Evolutionary conservation across 2,329 filamentous ascomycete species (phyloP).

Genomic region (Pseudogymnoascus sp.): DNA sequence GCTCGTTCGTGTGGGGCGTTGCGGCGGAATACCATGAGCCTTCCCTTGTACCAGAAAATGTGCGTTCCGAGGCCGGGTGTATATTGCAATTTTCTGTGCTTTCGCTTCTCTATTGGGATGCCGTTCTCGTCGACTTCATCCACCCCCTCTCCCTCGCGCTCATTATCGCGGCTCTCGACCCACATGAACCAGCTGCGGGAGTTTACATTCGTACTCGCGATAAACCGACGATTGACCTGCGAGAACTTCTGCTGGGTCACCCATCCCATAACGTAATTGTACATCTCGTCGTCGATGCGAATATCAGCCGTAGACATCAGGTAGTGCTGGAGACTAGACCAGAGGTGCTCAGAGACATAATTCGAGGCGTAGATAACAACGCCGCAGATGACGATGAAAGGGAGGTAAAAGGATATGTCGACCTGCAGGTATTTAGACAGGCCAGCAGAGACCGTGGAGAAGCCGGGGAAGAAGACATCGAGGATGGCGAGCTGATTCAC

Average conservation of each 20-base stretch:
- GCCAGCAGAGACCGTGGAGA: conserved; percentile 49
- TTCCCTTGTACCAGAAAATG: conserved; percentile 60
- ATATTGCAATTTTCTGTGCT: conserved; percentile 41
- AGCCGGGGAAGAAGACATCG: conserved; percentile 61
- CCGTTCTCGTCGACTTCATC: conserved; percentile 22
- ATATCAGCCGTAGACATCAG: conserved; percentile 63
- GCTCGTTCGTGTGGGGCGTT: conserved; percentile 33
- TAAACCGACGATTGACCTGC: conserved; percentile 51
- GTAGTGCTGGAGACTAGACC: conserved; percentile 43
- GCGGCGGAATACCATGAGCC: conserved; percentile 52
- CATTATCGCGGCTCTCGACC: conserved; percentile 35
- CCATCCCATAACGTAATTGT: conserved; percentile 67
- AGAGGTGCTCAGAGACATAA: conserved; percentile 46
- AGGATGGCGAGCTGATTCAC: conserved; percentile 38
- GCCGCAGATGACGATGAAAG: conserved; percentile 46
- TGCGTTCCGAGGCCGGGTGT: conserved; percentile 63
- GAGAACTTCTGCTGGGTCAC: conserved; percentile 57
- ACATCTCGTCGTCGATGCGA: conserved; percentile 64
- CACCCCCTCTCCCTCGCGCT: conserved; percentile 41
- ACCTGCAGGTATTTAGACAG: conserved; percentile 52
- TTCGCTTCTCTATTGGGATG: conserved; percentile 34
- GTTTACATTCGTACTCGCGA: conserved; percentile 57
- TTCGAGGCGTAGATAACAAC: conserved; percentile 45
- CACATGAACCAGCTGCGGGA: conserved; percentile 46
- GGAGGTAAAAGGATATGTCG: conserved; percentile 58